Base-by-base conservation (phyloP, 1,284 basidiomycete genomes). In the Trichosporon sp. region DNA sequence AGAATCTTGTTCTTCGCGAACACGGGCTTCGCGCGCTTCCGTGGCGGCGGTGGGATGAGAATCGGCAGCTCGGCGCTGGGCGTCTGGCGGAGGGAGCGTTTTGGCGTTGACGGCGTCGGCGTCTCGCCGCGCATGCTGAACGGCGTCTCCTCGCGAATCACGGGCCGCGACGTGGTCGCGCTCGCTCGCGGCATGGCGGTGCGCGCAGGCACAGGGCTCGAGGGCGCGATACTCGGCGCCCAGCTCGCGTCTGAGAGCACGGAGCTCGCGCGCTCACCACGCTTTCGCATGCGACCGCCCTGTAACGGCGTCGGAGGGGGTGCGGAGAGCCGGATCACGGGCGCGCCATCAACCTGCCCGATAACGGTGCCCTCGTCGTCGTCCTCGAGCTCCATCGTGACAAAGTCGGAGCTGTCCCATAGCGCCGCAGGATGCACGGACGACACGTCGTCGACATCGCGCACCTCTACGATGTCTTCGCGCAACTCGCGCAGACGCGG, bases 391-490 rank as follows among this genome's bases (percentile, higher is more conserved):
- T 64, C 47, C 15, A 35, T 31, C 8, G 34, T 27, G 25, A 32
- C 63, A 12, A 68, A 68, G 62, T 68, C 66, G 1, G 66, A 68
- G 9, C 62, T 64, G 29, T 44, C 51, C 31, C 44, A 64, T 3
- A 68, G n/a, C 7, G 42, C 64, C 21, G 31, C 42, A 7, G 44
- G 42, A 29, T 18, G 18, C 47, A 65, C 23, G 6, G 32, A 23
- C 13, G 65, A 8, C 27, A 51, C 25, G 27, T 51, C 27, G 31
- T 67, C 65, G 21, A 44, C 65, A 0, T 86, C 83, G 67, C 86
- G 87, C 0, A 91, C 90, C 76, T 92, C 92, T 0, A 88, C 76
- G 27, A 91, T 84, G 65, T 80, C 79, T 25, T 85, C 84, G 23
- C 83, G 76, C 72, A 93, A 74, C 18, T 60, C 56, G 56, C 56